A percentile compares a stretch with the other conserved stretches of the same genome.
Evolutionary conservation across 129 eudicot genomes (phyloP).

Genomic region (Escallonia rubra): DNA sequence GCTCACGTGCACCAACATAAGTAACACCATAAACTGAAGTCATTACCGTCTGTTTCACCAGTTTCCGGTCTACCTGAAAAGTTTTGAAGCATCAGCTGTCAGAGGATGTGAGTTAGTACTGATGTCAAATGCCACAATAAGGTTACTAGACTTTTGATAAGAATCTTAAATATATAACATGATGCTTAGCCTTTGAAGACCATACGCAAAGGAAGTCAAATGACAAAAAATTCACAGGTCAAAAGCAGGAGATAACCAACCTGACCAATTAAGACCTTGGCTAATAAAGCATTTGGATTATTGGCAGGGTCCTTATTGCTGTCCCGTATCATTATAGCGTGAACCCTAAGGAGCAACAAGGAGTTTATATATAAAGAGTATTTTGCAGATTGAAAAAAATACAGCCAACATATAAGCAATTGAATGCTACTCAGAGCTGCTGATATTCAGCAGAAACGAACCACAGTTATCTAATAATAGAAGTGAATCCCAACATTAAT

Average conservation of each 20-base stretch:
- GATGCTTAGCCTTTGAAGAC: neutral
- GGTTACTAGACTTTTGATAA: neutral
- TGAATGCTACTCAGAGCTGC: neutral
- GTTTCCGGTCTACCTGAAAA: constrained; percentile 76
- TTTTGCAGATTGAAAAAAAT: neutral
- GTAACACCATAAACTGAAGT: constrained; percentile 98
- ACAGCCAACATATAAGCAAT: neutral
- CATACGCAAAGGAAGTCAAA: neutral
- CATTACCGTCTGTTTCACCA: constrained; percentile 99
- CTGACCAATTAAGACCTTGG: constrained; percentile 77
- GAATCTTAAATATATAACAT: too few relatives aligned
- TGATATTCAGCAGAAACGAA: neutral
- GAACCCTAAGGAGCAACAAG: constrained; percentile 51
- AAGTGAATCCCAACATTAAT: too few relatives aligned
- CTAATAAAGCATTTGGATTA: constrained; percentile 65
- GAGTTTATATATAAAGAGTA: too few relatives aligned
- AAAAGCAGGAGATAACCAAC: constrained; percentile 24
- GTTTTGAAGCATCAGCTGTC: constrained; percentile 10
- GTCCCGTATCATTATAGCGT: constrained; percentile 70
- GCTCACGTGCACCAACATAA: constrained; percentile 91
- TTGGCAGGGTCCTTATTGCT: constrained; percentile 69
- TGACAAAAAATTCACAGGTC: neutral
- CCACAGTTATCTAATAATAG: too few relatives aligned
- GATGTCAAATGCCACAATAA: neutral
- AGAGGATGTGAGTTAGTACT: neutral